Conservation (phyloP, 306 rosid species). For the Trichosanthes truncata region DNA sequence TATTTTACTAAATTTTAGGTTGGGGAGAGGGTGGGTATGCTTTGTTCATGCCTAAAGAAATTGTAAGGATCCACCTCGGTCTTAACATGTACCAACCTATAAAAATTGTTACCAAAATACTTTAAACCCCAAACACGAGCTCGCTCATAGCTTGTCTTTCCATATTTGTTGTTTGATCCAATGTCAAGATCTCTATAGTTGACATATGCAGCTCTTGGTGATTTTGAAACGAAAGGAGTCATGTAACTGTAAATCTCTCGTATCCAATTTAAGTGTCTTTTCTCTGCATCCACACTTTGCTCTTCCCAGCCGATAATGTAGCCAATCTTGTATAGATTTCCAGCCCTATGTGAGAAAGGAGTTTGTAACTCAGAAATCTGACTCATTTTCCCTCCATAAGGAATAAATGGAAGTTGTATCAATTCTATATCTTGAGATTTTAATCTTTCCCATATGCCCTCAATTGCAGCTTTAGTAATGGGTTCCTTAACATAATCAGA, state of each 20-base stretch:
- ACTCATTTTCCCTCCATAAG: constrained; percentile 24
- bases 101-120: constrained; percentile 48
- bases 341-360: constrained; percentile 65
- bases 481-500: constrained; percentile 51
- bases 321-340: constrained; percentile 51
- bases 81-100: constrained; percentile 48
- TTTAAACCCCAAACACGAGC: constrained; percentile 20
- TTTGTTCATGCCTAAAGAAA: constrained; percentile 75
- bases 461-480: constrained; percentile 30
- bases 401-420: constrained; percentile 38
- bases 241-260: constrained; percentile 54
- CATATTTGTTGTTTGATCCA: too few species aligned
- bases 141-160: constrained; percentile 9
- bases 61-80: constrained; percentile 65
- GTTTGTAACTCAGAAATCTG: background rate
- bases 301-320: constrained; percentile 3
- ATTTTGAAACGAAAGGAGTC: constrained; percentile 27
- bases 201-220: too few species aligned
- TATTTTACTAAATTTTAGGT: background rate
- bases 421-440: constrained; percentile 22
- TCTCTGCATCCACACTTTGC: background rate
- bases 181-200: too few species aligned
- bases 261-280: constrained; percentile 50
- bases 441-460: constrained; percentile 31
- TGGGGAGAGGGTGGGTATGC: constrained; percentile 38